A percentile compares a stretch with the other conserved stretches of the same genome.
phyloP scores from a whole-genome alignment of 805 yeast genomes.

The Wickerhamiella musiphila region DNA sequence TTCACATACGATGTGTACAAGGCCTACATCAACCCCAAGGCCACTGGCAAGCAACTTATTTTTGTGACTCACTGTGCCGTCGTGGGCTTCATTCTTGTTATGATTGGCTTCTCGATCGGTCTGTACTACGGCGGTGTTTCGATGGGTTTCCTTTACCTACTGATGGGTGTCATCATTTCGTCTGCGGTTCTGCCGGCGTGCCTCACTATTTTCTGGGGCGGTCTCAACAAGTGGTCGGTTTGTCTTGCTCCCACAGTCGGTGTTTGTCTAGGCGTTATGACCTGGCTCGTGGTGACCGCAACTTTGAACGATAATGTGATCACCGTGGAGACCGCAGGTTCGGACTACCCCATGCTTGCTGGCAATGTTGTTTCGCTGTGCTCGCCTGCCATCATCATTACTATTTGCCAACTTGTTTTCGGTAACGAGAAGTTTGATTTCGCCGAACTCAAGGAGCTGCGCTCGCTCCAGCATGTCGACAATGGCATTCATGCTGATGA shows the following conservation, averaged over 20 bases:
- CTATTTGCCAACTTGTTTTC: constrained; percentile 45
- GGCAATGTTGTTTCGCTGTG: constrained; percentile 75
- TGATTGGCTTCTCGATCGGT: constrained; percentile 77
- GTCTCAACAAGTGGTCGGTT: constrained; percentile 55
- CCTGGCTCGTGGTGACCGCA: constrained; percentile 35
- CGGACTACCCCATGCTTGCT: constrained; percentile 73
- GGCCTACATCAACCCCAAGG: constrained; percentile 61
- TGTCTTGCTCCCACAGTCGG: constrained; percentile 64
- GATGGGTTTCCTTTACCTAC: constrained; percentile 73
- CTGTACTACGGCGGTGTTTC: constrained; percentile 64
- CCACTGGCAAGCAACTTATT: constrained; percentile 58
- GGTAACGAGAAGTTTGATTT: constrained; percentile 65
- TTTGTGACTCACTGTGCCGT: constrained; percentile 51
- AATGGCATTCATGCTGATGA: constrained; percentile 2
- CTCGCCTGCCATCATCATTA: constrained; percentile 50
- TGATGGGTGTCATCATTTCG: constrained; percentile 81
- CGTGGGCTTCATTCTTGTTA: constrained; percentile 37
- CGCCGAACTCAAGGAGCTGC: constrained; percentile 39
- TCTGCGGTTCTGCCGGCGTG: constrained; percentile 72
- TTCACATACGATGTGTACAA: constrained; percentile 76
- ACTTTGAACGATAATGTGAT: constrained; percentile 29
- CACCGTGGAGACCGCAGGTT: constrained; percentile 41
- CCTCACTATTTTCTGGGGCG: constrained; percentile 45
- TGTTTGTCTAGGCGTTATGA: constrained; percentile 50
- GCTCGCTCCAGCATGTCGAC: constrained; percentile 33